Conservation (phyloP, 345 rosid species). For the Boechera retrofracta region DNA sequence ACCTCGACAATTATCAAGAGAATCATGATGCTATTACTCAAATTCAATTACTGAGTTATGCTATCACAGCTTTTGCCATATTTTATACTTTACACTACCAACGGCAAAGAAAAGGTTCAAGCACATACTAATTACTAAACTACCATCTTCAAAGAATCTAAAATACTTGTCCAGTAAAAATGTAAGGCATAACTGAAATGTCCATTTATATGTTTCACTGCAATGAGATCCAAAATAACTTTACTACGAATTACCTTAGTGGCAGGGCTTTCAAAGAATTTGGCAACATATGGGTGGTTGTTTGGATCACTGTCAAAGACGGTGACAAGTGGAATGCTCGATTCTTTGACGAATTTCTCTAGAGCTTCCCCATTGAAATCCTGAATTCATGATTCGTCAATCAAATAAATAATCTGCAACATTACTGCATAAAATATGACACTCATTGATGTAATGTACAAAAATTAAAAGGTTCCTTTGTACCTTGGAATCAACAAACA, state of each 20-base stretch:
- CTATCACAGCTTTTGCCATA: background rate
- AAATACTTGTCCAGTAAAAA: background rate
- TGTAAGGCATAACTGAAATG: background rate
- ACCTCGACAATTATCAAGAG: background rate
- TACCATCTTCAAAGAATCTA: background rate
- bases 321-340: conserved; percentile 77
- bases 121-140: conserved; percentile 9
- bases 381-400: conserved; percentile 49
- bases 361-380: conserved; percentile 74
- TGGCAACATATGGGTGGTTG: conserved; percentile 78
- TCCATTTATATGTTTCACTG: background rate
- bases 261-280: conserved; percentile 72
- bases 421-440: conserved; percentile 7
- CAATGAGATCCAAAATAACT: background rate
- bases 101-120: background rate
- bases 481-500: conserved; percentile 83
- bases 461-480: background rate
- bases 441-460: background rate
- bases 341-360: conserved; percentile 78
- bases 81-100: background rate
- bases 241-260: conserved; percentile 61
- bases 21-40: background rate
- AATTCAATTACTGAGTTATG: background rate
- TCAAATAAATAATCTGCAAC: conserved; percentile 10
- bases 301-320: conserved; percentile 69